Percentiles rank a stretch among this genome's conserved stretches.
These are phyloP conservation scores for Lojkania enalia DNA, from an alignment of 2,329 filamentous ascomycete genomes.

Conservation along the genomic window DNA sequence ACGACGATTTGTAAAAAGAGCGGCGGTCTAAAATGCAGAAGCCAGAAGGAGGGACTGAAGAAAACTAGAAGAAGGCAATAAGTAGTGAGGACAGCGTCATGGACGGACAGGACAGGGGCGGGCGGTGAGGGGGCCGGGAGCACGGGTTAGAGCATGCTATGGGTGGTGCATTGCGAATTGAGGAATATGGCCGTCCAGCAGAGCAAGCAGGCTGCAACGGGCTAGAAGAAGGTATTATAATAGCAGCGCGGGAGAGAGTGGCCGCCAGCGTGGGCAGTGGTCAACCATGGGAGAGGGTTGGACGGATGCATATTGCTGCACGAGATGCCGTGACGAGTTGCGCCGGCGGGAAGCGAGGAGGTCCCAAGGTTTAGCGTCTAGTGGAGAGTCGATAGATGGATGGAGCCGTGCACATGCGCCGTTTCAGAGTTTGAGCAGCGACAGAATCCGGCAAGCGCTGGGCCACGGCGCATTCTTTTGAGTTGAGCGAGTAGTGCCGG, in stretches of 20 bases:
- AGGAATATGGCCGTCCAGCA: slow-evolving; percentile 18
- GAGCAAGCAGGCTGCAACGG: slow-evolving; percentile 6
- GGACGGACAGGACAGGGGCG: slow-evolving; percentile 14
- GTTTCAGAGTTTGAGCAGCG: slow-evolving; percentile 4
- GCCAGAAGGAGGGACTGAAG: slow-evolving; percentile 23
- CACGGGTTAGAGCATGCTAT: slow-evolving; percentile 8
- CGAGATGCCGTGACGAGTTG: slow-evolving; percentile 14
- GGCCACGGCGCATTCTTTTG: not conserved
- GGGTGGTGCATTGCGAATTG: slow-evolving; percentile 29
- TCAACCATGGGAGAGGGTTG: slow-evolving; percentile 3
- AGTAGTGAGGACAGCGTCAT: slow-evolving; percentile 32
- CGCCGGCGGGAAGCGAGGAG: slow-evolving; percentile 25
- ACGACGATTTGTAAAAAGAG: slow-evolving; percentile 20
- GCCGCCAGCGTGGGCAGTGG: not conserved
- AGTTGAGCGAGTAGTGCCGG: too few species aligned
- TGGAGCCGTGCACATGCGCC: too few species aligned
- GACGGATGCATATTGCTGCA: slow-evolving; percentile 20
- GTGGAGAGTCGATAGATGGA: too few species aligned
- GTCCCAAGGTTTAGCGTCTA: too few species aligned
- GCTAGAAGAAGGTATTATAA: slow-evolving; percentile 21
- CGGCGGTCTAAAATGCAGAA: slow-evolving; percentile 26
- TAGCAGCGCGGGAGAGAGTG: slow-evolving; percentile 5
- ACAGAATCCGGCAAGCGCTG: slow-evolving; percentile 3
- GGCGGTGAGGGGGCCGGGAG: slow-evolving; percentile 17
- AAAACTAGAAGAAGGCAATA: slow-evolving; percentile 29